These are phyloP conservation scores for Pelagomonas calceolata DNA, from an alignment of 108 stramenopile genomes.

Conservation along the genomic window DNA sequence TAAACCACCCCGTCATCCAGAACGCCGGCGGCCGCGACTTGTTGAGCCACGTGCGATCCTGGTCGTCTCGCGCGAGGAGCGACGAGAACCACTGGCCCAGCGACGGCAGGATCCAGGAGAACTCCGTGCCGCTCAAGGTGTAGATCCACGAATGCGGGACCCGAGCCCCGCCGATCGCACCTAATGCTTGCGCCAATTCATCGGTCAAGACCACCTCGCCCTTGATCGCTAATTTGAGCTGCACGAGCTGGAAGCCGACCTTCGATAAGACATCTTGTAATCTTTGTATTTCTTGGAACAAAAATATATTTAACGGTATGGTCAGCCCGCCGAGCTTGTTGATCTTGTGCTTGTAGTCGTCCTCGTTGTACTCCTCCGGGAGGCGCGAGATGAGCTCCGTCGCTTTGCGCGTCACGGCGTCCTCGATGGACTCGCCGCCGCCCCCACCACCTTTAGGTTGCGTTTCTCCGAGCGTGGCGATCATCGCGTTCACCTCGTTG, in stretches of 20 bases:
- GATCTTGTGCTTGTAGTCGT: slow-evolving; percentile 68
- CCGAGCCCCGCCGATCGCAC: slow-evolving; percentile 60
- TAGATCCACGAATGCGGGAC: slow-evolving; percentile 69
- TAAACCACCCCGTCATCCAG: slow-evolving; percentile 79
- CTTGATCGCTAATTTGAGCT: slow-evolving; percentile 71
- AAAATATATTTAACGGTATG: slow-evolving; percentile 72
- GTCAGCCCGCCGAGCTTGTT: slow-evolving; percentile 66
- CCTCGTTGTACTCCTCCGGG: slow-evolving; percentile 69
- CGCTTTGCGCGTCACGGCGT: slow-evolving; percentile 59
- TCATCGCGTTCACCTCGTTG: slow-evolving; percentile 63
- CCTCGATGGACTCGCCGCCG: slow-evolving; percentile 57
- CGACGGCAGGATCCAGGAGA: slow-evolving; percentile 68
- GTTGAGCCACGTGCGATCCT: slow-evolving; percentile 64
- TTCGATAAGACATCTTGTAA: slow-evolving; percentile 62
- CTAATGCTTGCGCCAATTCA: slow-evolving; percentile 61
- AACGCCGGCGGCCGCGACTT: slow-evolving; percentile 55
- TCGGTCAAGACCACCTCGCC: slow-evolving; percentile 79
- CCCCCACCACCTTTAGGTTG: slow-evolving; percentile 67
- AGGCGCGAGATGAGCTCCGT: slow-evolving; percentile 55
- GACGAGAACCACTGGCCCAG: slow-evolving; percentile 76
- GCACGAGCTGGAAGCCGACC: slow-evolving; percentile 59
- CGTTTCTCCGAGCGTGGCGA: slow-evolving; percentile 66
- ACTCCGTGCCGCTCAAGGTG: slow-evolving; percentile 75
- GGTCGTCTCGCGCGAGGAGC: slow-evolving; percentile 57
- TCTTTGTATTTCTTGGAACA: slow-evolving; percentile 76